These are phyloP conservation scores for Pythium folliculosum DNA, from an alignment of 352 stramenopile species.

Conservation along the genomic window DNA sequence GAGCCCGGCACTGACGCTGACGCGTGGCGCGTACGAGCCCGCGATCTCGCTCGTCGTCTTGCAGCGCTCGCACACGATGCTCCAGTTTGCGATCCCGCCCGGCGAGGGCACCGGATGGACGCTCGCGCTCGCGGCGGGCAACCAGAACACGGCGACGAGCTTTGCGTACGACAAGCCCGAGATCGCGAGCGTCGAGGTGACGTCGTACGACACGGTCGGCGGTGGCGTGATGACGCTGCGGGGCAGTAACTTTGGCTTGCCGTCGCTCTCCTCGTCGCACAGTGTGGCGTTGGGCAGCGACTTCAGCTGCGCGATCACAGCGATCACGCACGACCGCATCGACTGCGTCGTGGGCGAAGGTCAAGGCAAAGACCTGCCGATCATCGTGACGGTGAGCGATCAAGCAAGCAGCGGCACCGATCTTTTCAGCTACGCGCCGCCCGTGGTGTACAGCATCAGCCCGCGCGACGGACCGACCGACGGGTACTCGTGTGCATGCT, in stretches of 20 bases:
- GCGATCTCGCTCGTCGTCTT: conserved; percentile 27
- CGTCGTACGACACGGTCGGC: conserved; percentile 40
- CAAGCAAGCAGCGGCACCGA: conserved; percentile 33
- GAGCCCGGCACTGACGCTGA: conserved; percentile 40
- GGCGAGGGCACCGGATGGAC: conserved; percentile 46
- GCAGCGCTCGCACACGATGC: conserved; percentile 33
- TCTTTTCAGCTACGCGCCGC: conserved; percentile 48
- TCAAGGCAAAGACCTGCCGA: conserved; percentile 37
- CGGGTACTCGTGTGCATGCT: conserved; percentile 54
- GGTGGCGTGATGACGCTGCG: conserved; percentile 48
- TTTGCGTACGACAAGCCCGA: conserved; percentile 60
- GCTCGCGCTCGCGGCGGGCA: conserved; percentile 41
- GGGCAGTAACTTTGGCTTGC: conserved; percentile 54
- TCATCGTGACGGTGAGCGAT: conserved; percentile 44
- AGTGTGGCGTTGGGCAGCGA: conserved; percentile 31
- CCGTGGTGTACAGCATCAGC: conserved; percentile 45
- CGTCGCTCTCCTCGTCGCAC: conserved; percentile 39
- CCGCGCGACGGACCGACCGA: conserved; percentile 43
- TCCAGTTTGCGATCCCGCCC: conserved; percentile 47
- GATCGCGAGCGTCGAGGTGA: conserved; percentile 37
- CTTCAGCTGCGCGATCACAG: conserved; percentile 34
- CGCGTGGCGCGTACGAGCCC: background rate
- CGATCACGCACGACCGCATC: conserved; percentile 38
- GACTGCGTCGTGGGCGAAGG: conserved; percentile 42
- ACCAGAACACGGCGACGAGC: conserved; percentile 36